phyloP scores from a whole-genome alignment of 306 rosid genomes.

The Quercus engelmannii region DNA sequence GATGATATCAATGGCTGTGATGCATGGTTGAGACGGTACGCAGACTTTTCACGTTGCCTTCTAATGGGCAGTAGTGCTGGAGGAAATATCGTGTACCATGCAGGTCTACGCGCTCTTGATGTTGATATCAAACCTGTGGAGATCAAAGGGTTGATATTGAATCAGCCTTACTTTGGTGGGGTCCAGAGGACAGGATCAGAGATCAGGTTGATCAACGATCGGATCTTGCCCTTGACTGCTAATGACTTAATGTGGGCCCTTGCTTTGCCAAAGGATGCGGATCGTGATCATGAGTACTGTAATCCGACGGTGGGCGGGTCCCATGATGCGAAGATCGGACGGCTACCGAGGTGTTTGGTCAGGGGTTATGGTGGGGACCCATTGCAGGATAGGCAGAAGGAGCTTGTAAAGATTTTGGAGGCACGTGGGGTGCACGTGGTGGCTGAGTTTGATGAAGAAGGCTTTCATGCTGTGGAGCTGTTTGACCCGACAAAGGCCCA shows the following conservation, averaged over 20 bases:
- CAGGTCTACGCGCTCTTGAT: constrained; percentile 46
- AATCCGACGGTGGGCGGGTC: constrained; percentile 36
- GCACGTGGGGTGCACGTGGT: constrained; percentile 53
- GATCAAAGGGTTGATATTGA: constrained; percentile 50
- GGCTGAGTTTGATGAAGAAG: constrained; percentile 32
- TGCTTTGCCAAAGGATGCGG: constrained; percentile 50
- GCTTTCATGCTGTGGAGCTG: constrained; percentile 65
- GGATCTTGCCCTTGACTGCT: constrained; percentile 38
- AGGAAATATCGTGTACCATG: constrained; percentile 53
- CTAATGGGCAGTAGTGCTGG: constrained; percentile 72
- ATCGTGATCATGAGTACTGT: constrained; percentile 61
- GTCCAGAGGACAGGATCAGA: constrained; percentile 49
- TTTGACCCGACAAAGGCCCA: constrained; percentile 38
- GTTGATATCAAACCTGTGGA: constrained; percentile 35
- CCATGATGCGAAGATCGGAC: constrained; percentile 39
- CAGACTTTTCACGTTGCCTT: constrained; percentile 41
- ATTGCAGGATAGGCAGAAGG: constrained; percentile 54
- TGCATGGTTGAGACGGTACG: constrained; percentile 51
- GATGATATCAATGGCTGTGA: constrained; percentile 23
- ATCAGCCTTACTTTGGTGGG: constrained; percentile 56
- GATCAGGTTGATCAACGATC: constrained; percentile 32
- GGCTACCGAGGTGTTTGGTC: constrained; percentile 45
- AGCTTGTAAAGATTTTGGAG: constrained; percentile 36
- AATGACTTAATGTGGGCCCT: constrained; percentile 66
- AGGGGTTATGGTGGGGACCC: constrained; percentile 69